Percentiles rank a stretch among this genome's conserved stretches.
Conservation (phyloP, 352 stramenopile species). For the Pythium guiyangense region DNA sequence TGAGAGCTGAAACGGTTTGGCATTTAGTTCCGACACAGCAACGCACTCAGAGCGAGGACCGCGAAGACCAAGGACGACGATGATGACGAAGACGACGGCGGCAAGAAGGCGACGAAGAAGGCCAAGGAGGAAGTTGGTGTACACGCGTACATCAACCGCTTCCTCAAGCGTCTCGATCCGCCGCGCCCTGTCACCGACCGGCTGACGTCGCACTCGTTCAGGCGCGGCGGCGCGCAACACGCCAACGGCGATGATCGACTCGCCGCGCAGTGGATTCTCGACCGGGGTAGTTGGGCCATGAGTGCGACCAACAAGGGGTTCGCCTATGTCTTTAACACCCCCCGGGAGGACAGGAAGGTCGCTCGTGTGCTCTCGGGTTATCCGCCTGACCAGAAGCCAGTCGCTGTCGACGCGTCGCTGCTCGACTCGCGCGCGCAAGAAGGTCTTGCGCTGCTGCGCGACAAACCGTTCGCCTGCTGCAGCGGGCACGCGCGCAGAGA, state of each 20-base stretch:
- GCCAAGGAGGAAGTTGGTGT: no score
- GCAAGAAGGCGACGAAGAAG: no score
- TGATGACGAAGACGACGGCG: no score
- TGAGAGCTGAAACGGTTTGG: no score
- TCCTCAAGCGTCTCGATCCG: no score
- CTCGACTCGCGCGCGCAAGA: not conserved
- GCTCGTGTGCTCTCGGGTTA: no score
- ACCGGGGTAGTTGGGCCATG: conserved; percentile 27
- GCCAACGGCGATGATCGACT: conserved; percentile 14
- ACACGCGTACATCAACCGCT: no score
- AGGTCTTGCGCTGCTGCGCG: not conserved
- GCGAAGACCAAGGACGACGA: not conserved
- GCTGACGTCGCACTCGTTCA: conserved; percentile 25
- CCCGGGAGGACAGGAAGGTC: no score
- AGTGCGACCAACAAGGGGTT: conserved; percentile 22
- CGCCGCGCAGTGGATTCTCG: conserved; percentile 22
- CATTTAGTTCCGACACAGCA: no score
- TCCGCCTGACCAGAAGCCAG: no score
- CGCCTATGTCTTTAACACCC: conserved; percentile 1
- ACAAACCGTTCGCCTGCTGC: not conserved
- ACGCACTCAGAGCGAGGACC: not conserved
- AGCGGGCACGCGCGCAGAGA: no score
- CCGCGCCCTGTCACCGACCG: not conserved
- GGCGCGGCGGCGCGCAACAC: conserved; percentile 17
- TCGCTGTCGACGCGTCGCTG: no score